These are phyloP conservation scores for Lophium mytilinum DNA, from an alignment of 495 filamentous ascomycete genomes.

Conservation along the genomic window DNA sequence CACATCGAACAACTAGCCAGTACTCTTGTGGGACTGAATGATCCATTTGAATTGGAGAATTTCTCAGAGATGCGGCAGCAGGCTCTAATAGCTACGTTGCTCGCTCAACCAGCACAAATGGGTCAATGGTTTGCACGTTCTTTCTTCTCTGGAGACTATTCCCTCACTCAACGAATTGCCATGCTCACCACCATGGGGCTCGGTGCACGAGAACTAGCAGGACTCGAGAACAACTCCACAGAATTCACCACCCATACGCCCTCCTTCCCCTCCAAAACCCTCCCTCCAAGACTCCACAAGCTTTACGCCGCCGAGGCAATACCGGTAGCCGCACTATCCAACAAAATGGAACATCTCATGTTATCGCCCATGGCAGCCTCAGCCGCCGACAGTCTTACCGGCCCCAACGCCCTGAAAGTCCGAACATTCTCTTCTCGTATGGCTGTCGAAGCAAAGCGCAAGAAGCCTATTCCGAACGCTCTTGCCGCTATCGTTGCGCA, in stretches of 20 bases:
- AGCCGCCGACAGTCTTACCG: conserved; percentile 61
- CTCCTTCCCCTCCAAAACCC: conserved; percentile 64
- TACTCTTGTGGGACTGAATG: conserved; percentile 66
- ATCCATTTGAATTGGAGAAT: conserved; percentile 65
- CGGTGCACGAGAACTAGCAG: conserved; percentile 78
- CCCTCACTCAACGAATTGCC: conserved; percentile 69
- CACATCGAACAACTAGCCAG: conserved; percentile 75
- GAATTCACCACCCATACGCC: conserved; percentile 36
- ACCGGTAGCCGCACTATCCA: conserved; percentile 54
- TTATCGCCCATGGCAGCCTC: conserved; percentile 70
- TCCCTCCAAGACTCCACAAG: conserved; percentile 52
- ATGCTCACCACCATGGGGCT: conserved; percentile 77
- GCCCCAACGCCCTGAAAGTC: conserved; percentile 78
- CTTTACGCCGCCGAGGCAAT: conserved; percentile 42
- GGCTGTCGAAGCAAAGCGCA: conserved; percentile 56
- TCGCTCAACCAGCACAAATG: conserved; percentile 68
- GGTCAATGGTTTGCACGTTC: conserved; percentile 74
- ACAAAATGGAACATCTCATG: conserved; percentile 56
- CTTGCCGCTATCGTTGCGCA: conserved; percentile 64
- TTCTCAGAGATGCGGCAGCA: conserved; percentile 73
- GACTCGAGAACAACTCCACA: conserved; percentile 52
- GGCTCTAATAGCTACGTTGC: conserved; percentile 74
- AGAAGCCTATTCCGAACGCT: conserved; percentile 62
- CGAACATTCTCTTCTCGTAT: conserved; percentile 68
- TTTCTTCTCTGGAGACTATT: conserved; percentile 89